Evolutionary conservation across 2,329 filamentous ascomycete genomes (phyloP).

Genomic region (Cladophialophora exuberans): DNA sequence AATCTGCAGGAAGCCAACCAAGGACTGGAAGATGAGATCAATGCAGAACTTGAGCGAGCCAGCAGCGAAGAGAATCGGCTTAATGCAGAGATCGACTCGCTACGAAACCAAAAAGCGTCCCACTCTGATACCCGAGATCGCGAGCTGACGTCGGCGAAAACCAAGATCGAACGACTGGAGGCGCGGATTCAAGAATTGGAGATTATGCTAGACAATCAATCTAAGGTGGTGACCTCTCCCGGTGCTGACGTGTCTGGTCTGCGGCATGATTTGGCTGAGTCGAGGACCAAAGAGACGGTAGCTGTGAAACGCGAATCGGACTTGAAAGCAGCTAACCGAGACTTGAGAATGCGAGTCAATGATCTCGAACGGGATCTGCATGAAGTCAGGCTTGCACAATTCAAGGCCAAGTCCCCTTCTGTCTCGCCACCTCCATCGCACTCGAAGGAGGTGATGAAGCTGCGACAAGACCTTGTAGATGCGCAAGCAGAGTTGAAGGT

Average conservation of each 20-base stretch:
- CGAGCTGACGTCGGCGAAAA: constrained; percentile 57
- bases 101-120: constrained; percentile 56
- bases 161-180: constrained; percentile 69
- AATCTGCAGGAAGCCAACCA: constrained; percentile 60
- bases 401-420: constrained; percentile 53
- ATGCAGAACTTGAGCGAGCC: constrained; percentile 68
- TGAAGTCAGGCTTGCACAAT: constrained; percentile 57
- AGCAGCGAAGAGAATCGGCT: constrained; percentile 67
- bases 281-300: constrained; percentile 68
- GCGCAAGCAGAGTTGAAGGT: constrained; percentile 65
- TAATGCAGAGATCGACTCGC: constrained; percentile 50
- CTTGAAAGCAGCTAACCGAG: constrained; percentile 65
- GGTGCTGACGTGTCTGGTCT: constrained; percentile 61
- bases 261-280: constrained; percentile 64
- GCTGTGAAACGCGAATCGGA: constrained; percentile 67
- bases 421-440: constrained; percentile 58
- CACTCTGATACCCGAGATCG: constrained; percentile 49
- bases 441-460: constrained; percentile 60
- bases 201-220: constrained; percentile 58
- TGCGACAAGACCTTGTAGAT: constrained; percentile 64
- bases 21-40: constrained; percentile 64
- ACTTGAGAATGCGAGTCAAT: constrained; percentile 66
- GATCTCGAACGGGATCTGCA: constrained; percentile 71
- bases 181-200: constrained; percentile 55
- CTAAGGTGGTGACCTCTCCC: constrained; percentile 43